Evolutionary conservation across 495 filamentous ascomycete species (phyloP).

Genomic region (Aspergillus haitiensis): DNA sequence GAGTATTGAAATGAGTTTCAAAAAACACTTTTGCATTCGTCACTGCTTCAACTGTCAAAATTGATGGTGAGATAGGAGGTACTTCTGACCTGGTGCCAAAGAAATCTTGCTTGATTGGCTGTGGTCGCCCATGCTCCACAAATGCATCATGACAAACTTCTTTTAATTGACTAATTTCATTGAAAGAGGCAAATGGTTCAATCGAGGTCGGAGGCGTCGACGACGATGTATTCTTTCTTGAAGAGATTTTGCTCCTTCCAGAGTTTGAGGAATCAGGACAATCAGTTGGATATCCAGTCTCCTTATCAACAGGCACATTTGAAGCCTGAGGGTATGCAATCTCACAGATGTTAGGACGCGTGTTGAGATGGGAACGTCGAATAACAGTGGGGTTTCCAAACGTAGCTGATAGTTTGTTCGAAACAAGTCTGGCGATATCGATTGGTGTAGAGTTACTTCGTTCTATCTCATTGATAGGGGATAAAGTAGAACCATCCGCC

Average conservation of each 20-base stretch:
- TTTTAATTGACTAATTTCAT: conserved; percentile 19
- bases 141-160: conserved; percentile 12
- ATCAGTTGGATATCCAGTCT: conserved; percentile 34
- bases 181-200: conserved; percentile 27
- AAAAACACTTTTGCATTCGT: conserved; percentile 83
- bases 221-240: conserved; percentile 22
- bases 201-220: conserved; percentile 44
- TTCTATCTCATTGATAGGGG: conserved; percentile 5
- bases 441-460: conserved; percentile 26
- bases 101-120: conserved; percentile 16
- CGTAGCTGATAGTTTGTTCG: conserved; percentile 50
- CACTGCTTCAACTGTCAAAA: conserved; percentile 73
- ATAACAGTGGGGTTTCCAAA: conserved; percentile 57
- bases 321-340: conserved; percentile 25
- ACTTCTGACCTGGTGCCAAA: conserved; percentile 24
- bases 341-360: conserved; percentile 43
- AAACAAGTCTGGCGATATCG: conserved; percentile 45
- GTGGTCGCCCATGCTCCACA: conserved; percentile 6
- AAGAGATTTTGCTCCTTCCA: conserved; percentile 37
- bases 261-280: conserved; percentile 44
- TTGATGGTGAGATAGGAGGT: conserved; percentile 49
- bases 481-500: not conserved
- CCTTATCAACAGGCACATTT: conserved; percentile 17
- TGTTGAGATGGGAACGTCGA: conserved; percentile 46
- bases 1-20: conserved; percentile 75